These are phyloP conservation scores for Funneliformis geosporum DNA, from an alignment of 192 early-diverging fungal species.

Conservation along the genomic window DNA sequence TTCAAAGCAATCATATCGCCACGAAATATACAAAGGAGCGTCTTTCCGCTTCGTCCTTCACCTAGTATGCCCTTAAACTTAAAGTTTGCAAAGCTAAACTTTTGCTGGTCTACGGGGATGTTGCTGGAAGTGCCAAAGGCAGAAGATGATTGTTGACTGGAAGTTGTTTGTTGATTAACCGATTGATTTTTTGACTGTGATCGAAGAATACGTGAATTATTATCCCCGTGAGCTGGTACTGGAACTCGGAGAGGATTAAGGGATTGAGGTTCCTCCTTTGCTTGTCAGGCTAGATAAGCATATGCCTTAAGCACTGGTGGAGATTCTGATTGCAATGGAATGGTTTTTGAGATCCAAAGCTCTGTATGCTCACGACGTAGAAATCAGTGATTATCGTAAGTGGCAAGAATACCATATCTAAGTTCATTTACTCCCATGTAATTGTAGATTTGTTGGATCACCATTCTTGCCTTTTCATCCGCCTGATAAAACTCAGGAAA, in stretches of 20 bases:
- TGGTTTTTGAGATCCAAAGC: constrained; percentile 28
- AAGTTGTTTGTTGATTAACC: constrained; percentile 2
- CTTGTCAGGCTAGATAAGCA: constrained; percentile 17
- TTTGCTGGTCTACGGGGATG: no score
- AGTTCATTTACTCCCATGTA: no score
- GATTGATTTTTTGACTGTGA: no score
- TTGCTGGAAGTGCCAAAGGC: no score
- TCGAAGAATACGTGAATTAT: background rate
- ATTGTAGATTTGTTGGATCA: background rate
- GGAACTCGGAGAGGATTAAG: background rate
- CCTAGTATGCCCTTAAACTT: no score
- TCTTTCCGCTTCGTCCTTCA: no score
- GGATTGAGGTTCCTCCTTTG: background rate
- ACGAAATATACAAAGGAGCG: no score
- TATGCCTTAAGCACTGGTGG: constrained; percentile 26
- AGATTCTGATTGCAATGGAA: constrained; percentile 21
- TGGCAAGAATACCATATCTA: constrained; percentile 23
- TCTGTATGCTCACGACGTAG: constrained; percentile 5
- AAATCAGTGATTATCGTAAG: constrained; percentile 30
- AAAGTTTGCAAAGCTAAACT: no score
- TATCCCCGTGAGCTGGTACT: constrained; percentile 20
- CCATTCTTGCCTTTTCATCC: no score
- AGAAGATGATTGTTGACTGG: background rate
- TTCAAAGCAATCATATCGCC: no score
- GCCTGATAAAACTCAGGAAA: no score